A percentile compares a stretch with the other conserved stretches of the same genome.
Conservation (phyloP, 176 grass and related monocot species). For the Tillandsia leiboldiana region DNA sequence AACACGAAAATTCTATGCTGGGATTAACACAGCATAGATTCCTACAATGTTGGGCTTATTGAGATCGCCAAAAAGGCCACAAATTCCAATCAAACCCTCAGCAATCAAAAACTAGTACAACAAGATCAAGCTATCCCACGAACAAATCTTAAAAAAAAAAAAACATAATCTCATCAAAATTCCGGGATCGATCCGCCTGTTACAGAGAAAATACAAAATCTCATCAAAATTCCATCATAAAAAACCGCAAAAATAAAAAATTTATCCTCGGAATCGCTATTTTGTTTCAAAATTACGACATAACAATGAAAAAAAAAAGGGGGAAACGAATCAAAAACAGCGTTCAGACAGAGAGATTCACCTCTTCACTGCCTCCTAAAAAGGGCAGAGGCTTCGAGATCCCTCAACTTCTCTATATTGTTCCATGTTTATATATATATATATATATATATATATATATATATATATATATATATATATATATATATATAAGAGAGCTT, state of each 20-base stretch:
- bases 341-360: neutral
- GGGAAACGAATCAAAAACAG: neutral
- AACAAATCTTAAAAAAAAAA: too few species aligned
- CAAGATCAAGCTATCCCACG: too few species aligned
- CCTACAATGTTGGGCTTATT: too few species aligned
- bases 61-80: too few species aligned
- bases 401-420: conserved; percentile 1
- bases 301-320: neutral
- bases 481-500: too few species aligned
- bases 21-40: neutral
- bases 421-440: too few species aligned
- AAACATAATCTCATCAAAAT: too few species aligned
- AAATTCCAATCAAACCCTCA: too few species aligned
- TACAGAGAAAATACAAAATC: too few species aligned
- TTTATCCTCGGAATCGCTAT: neutral
- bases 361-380: conserved; percentile 1
- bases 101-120: too few species aligned
- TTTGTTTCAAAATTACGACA: neutral
- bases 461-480: neutral
- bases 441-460: neutral
- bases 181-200: too few species aligned
- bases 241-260: neutral
- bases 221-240: neutral
- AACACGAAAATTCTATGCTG: neutral
- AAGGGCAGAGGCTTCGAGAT: neutral